Conservation (phyloP, 768 basidiomycete genomes). For the Clitopilus hobsonii region DNA sequence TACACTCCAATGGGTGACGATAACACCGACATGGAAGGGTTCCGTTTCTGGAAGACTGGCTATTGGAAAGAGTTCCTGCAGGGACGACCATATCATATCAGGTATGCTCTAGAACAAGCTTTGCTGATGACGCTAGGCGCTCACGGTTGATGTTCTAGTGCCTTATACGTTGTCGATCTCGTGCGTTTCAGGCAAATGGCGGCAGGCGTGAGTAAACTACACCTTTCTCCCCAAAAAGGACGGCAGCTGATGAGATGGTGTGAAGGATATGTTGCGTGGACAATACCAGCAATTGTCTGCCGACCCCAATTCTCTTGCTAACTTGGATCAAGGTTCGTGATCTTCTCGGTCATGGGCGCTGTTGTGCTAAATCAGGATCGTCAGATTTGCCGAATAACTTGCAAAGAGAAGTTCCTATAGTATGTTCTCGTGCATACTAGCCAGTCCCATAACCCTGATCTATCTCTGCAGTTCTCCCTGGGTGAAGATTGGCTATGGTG, state of each 20-base stretch:
- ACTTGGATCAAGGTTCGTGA: conserved; percentile 86
- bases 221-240: not conserved
- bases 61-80: conserved; percentile 89
- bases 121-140: not conserved
- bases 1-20: conserved; percentile 99
- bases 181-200: conserved; percentile 87
- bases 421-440: conserved; percentile 32
- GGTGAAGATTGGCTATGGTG: conserved; percentile 98
- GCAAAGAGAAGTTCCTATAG: conserved; percentile 89
- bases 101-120: conserved; percentile 38
- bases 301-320: conserved; percentile 91
- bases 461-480: conserved; percentile 62
- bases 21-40: conserved; percentile 93
- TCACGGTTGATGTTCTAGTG: conserved; percentile 44
- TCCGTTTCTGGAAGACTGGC: conserved; percentile 97
- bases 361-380: not conserved
- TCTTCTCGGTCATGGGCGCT: not conserved
- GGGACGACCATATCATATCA: conserved; percentile 92
- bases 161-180: conserved; percentile 93
- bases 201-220: conserved; percentile 37
- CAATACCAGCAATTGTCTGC: conserved; percentile 93
- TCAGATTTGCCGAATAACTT: conserved; percentile 94
- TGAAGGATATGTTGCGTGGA: conserved; percentile 79
- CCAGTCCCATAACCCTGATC: not conserved
- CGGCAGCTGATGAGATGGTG: conserved; percentile 6